Evolutionary conservation across 441 rosid genomes (phyloP).

Genomic region (Adansonia gregorii): DNA sequence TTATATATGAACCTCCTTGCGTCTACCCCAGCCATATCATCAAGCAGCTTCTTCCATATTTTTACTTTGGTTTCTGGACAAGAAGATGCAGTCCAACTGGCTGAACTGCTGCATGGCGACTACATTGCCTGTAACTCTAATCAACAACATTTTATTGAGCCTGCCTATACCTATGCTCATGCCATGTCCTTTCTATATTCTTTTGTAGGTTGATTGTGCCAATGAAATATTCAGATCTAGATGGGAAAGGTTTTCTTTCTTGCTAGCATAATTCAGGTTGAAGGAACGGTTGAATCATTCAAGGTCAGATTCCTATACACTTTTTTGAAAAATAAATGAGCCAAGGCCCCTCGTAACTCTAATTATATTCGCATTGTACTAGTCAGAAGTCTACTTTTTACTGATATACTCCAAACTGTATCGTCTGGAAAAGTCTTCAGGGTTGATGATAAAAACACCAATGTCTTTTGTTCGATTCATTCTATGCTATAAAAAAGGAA

Average conservation of each 20-base stretch:
- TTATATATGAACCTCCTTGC: conserved; percentile 80
- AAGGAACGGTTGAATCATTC: conserved; percentile 66
- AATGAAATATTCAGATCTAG: conserved; percentile 87
- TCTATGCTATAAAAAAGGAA: neutral
- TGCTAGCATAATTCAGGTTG: conserved; percentile 51
- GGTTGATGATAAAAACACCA: neutral
- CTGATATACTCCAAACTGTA: neutral
- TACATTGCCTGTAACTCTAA: conserved; percentile 32
- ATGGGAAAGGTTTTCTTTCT: conserved; percentile 62
- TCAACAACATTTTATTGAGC: neutral
- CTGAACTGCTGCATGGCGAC: conserved; percentile 75
- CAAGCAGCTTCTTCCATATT: conserved; percentile 87
- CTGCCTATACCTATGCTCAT: neutral
- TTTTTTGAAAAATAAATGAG: conserved; percentile 4
- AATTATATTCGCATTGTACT: neutral
- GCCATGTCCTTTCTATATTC: neutral
- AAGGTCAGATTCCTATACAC: conserved; percentile 41
- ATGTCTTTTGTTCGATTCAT: neutral
- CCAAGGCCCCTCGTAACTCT: neutral
- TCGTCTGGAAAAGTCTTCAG: neutral
- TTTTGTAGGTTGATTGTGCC: conserved; percentile 68
- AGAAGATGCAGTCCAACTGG: conserved; percentile 89
- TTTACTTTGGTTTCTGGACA: conserved; percentile 88
- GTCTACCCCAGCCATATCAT: conserved; percentile 63
- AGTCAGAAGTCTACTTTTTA: neutral